Base-by-base conservation (phyloP, 805 yeast genomes). In the Saturnispora zaruensis region DNA sequence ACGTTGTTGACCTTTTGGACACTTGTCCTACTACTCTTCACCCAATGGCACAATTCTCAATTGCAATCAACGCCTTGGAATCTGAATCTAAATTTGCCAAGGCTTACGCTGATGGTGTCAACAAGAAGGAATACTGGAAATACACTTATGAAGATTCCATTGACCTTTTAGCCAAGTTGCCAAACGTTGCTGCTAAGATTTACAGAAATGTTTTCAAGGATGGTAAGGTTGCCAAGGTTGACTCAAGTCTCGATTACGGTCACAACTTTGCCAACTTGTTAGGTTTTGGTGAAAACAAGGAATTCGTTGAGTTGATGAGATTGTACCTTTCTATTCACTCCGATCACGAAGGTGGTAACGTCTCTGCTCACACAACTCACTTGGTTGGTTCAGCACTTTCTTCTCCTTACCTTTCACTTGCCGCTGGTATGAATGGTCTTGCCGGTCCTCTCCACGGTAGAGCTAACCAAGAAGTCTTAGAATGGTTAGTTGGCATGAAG, bases 261-360 rank as follows among this genome's bases (percentile, higher is more conserved):
- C 82, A 87, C 56, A 72, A 69, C 59, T 68, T 79, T 51, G 69
- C 81, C 52, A 78, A 80, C 59, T 74, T 73, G 72, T 70, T 78
- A 54, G 83, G 84, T 53, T 75, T 66, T 66, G 80, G 82, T 57
- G 69, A 69, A 52, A 78, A 81, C 70, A 73, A 74, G 58, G 88
- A 83, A 65, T 85, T 85, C 65, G 77, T 80, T 52, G 90, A 85
- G 67, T 76, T 86, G 61, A 79, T 85, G 81, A 81, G 95, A 72
- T 73, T 86, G 58, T 85, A 85, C 76, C 69, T 84, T 63, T 80
- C 91, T 54, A 81, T 85, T 65, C 95, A 85, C 74, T 78, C 88
- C 50, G 95, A 85, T 67, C 95, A 85, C 73, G 95, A 85, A 74
- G 95, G 93, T 72, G 93, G 93, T 69, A 84, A 84, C 65, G 93